Evolutionary conservation across 139 green algal genomes (phyloP).

Genomic region (Micractinium conductrix): DNA sequence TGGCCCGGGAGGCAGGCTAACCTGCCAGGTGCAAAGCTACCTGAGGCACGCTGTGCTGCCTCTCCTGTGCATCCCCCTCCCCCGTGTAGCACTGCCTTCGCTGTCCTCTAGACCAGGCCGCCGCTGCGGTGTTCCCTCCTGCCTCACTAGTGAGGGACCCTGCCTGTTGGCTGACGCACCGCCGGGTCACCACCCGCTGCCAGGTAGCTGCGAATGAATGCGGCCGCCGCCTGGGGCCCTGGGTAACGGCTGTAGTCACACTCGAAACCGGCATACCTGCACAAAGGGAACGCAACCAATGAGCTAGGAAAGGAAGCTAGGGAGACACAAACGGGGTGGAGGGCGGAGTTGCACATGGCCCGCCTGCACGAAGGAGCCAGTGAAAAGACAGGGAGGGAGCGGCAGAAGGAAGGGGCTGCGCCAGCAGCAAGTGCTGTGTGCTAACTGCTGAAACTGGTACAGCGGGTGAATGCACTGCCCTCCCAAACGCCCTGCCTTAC

Average conservation of each 20-base stretch:
- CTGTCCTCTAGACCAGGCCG: neutral
- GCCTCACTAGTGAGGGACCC: neutral
- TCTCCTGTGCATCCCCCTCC: neutral
- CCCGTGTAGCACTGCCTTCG: no score
- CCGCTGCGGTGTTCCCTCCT: neutral
- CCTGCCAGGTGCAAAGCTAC: no score
- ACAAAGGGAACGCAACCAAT: neutral
- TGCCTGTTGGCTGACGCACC: no score
- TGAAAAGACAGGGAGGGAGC: neutral
- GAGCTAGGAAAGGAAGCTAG: neutral
- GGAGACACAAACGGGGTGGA: neutral
- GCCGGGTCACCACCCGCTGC: no score
- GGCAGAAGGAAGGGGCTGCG: neutral
- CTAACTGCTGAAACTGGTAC: neutral
- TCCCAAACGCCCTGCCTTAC: neutral
- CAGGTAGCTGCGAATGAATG: slow-evolving; percentile 82
- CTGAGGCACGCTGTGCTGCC: neutral
- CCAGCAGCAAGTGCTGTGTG: neutral
- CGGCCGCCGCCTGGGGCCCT: neutral
- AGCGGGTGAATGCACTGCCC: no score
- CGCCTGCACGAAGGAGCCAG: neutral
- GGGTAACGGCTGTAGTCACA: slow-evolving; percentile 83
- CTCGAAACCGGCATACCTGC: slow-evolving; percentile 93
- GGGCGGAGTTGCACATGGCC: neutral
- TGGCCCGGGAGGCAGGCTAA: no score